phyloP scores from a whole-genome alignment of 2,329 filamentous ascomycete species.

The Penicillium thymicola region DNA sequence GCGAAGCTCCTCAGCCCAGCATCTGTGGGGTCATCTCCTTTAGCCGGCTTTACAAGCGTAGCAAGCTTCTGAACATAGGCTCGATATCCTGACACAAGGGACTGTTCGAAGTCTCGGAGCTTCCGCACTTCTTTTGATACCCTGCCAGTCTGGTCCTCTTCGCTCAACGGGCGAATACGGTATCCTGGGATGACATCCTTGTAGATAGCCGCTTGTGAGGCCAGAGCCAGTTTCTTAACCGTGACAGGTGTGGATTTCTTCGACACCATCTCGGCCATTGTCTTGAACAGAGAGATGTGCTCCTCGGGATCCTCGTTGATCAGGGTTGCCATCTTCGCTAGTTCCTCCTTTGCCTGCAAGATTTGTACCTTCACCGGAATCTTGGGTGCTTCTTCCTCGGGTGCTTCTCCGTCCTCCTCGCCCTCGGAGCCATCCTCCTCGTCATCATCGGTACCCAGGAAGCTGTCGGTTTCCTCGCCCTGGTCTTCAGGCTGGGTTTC shows the following conservation, averaged over 20 bases:
- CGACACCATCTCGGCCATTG: slow-evolving; percentile 69
- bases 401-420: slow-evolving; percentile 48
- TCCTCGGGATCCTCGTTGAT: slow-evolving; percentile 95
- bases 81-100: slow-evolving; percentile 80
- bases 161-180: slow-evolving; percentile 76
- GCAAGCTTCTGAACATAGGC: slow-evolving; percentile 74
- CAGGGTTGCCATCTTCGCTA: slow-evolving; percentile 74
- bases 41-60: slow-evolving; percentile 59
- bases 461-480: slow-evolving; percentile 59
- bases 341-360: slow-evolving; percentile 81
- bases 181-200: slow-evolving; percentile 97
- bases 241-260: slow-evolving; percentile 57
- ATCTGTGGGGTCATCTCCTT: slow-evolving; percentile 35
- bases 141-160: slow-evolving; percentile 72
- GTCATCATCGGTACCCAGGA: slow-evolving; percentile 60
- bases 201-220: slow-evolving; percentile 84
- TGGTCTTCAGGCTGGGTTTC: slow-evolving; percentile 46
- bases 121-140: slow-evolving; percentile 88
- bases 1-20: slow-evolving; percentile 66
- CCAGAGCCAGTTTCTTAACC: slow-evolving; percentile 81
- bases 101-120: slow-evolving; percentile 80
- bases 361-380: slow-evolving; percentile 77
- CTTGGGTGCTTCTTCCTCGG: slow-evolving; percentile 54
- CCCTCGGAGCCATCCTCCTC: slow-evolving; percentile 44
- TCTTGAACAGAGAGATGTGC: slow-evolving; percentile 74